Evolutionary conservation across 371 early-diverging fungal genomes (phyloP).

Genomic region (Syncephalis fuscata): DNA sequence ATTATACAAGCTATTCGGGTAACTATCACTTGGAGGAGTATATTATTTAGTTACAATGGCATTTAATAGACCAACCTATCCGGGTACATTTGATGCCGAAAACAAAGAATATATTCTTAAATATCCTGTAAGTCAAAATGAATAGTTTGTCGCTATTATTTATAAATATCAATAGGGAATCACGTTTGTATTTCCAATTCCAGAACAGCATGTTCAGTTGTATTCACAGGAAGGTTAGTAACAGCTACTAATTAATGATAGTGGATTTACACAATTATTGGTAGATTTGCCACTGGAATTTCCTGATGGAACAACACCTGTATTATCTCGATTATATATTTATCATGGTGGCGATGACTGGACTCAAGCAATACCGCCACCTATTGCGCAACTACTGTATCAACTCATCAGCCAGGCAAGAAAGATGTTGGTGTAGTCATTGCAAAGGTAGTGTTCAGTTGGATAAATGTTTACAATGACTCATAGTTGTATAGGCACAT

Average conservation of each 20-base stretch:
- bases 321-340: slow-evolving; percentile 38
- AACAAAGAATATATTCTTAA: slow-evolving; percentile 37
- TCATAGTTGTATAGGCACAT: too few species aligned
- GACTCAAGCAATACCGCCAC: too few species aligned
- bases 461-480: slow-evolving; percentile 9
- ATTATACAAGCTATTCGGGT: slow-evolving; percentile 56
- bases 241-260: background rate
- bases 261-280: background rate
- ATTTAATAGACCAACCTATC: slow-evolving; percentile 33
- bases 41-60: background rate
- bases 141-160: background rate
- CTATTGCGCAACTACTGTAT: too few species aligned
- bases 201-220: slow-evolving; percentile 27
- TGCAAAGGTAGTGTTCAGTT: slow-evolving; percentile 29
- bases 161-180: slow-evolving; percentile 32
- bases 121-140: slow-evolving; percentile 35
- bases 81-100: slow-evolving; percentile 37
- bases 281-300: slow-evolving; percentile 48
- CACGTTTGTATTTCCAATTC: slow-evolving; percentile 56
- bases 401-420: too few species aligned
- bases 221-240: slow-evolving; percentile 12
- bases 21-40: slow-evolving; percentile 1
- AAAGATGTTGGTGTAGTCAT: slow-evolving; percentile 24
- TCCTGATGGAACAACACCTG: slow-evolving; percentile 62
- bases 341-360: slow-evolving; percentile 17